These are phyloP conservation scores for Metroxylon sagu DNA, from an alignment of 176 grass and related monocot genomes.

Conservation along the genomic window DNA sequence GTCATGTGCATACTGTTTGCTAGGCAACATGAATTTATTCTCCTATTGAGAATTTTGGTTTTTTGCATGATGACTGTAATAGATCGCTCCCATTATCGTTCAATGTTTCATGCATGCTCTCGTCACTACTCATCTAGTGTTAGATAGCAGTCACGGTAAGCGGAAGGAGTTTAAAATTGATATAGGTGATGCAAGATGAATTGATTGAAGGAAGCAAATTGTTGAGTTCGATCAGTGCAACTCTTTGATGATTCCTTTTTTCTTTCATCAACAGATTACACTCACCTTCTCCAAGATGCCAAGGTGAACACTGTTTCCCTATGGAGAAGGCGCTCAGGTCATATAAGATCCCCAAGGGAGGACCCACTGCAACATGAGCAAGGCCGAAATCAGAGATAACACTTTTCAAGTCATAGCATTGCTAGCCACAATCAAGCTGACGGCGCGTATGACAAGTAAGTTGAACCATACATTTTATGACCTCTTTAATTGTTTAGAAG, in stretches of 20 bases:
- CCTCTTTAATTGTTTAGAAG: too few relatives aligned
- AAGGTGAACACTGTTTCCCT: conserved; percentile 58
- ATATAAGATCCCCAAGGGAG: conserved; percentile 28
- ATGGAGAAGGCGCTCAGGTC: conserved; percentile 30
- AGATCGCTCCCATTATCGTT: conserved; percentile 74
- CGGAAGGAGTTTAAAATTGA: too few relatives aligned
- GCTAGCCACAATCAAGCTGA: conserved; percentile 26
- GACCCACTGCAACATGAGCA: conserved; percentile 36
- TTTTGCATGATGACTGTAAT: conserved; percentile 2
- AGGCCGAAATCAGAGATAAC: conserved; percentile 34
- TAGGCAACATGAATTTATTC: not conserved
- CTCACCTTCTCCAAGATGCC: conserved; percentile 62
- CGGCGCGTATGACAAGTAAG: conserved; percentile 54
- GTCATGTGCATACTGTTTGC: too few relatives aligned
- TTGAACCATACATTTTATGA: not conserved
- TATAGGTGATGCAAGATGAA: conserved; percentile 16
- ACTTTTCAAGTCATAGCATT: conserved; percentile 38
- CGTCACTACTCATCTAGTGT: conserved; percentile 42
- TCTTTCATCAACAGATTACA: conserved; percentile 49
- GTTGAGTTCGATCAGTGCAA: too few relatives aligned
- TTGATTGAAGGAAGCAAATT: too few relatives aligned
- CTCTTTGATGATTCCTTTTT: too few relatives aligned
- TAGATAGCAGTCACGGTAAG: conserved; percentile 66
- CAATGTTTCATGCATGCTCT: conserved; percentile 48
- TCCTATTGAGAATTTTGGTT: not conserved